Conservation (phyloP, 2,329 filamentous ascomycete species). For the Niveomyces coronatus region DNA sequence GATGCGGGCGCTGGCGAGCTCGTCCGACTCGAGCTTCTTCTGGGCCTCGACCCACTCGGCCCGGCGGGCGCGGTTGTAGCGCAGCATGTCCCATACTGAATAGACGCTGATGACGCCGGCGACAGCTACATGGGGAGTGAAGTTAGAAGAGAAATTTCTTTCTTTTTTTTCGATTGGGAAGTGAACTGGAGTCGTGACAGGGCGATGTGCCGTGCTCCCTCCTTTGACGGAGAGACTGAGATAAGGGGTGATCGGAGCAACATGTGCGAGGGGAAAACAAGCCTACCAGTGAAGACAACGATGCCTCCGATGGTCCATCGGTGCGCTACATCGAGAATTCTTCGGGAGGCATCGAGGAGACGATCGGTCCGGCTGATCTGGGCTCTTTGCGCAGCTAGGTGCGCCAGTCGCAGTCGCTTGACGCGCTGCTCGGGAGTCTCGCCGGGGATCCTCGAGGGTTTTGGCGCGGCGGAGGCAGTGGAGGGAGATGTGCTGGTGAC, state of each 20-base stretch:
- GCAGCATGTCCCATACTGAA: conserved; percentile 51
- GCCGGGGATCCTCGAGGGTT: conserved; percentile 23
- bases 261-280: neutral
- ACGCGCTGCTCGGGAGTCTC: conserved; percentile 64
- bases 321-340: conserved; percentile 46
- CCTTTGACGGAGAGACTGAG: too few relatives aligned
- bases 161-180: neutral
- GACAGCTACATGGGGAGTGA: conserved; percentile 30
- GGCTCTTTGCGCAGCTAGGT: conserved; percentile 54
- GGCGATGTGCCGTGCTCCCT: too few relatives aligned
- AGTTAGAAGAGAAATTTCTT: neutral
- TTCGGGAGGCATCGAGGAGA: conserved; percentile 36
- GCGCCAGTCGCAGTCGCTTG: conserved; percentile 55
- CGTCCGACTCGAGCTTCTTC: conserved; percentile 41
- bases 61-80: conserved; percentile 49
- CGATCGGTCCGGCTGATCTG: conserved; percentile 42
- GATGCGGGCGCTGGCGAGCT: conserved; percentile 45
- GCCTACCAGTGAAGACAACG: conserved; percentile 46
- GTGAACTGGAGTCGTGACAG: too few relatives aligned
- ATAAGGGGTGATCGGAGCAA: neutral
- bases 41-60: conserved; percentile 48
- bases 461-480: conserved; percentile 13
- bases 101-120: conserved; percentile 47
- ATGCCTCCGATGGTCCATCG: conserved; percentile 43
- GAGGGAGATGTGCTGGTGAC: conserved; percentile 17